These are phyloP conservation scores for Phylloporus sp. DNA, from an alignment of 768 basidiomycete species.

Conservation along the genomic window DNA sequence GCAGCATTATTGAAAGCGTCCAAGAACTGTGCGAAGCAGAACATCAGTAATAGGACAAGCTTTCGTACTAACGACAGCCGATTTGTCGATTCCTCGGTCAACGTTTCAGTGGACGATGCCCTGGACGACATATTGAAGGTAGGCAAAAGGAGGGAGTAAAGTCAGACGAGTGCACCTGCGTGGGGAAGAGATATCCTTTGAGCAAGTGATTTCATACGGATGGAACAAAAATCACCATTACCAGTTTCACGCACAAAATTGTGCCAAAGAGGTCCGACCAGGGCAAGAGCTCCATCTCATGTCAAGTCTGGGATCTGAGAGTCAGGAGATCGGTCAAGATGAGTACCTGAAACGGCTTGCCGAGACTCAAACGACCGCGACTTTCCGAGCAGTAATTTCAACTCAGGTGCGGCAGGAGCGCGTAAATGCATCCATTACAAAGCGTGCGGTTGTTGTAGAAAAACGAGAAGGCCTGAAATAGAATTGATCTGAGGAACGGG, in stretches of 20 bases:
- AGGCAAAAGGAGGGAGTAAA: not conserved
- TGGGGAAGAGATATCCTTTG: no score
- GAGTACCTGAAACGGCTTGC: not conserved
- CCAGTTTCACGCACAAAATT: not conserved
- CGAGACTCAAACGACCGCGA: not conserved
- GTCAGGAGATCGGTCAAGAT: not conserved
- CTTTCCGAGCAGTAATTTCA: not conserved
- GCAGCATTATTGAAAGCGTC: slow-evolving; percentile 43
- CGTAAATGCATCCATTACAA: not conserved
- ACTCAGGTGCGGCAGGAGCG: not conserved
- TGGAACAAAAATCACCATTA: not conserved
- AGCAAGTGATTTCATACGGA: not conserved
- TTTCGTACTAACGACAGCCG: slow-evolving; percentile 25
- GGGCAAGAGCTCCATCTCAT: not conserved
- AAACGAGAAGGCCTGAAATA: not conserved
- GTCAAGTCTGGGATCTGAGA: not conserved
- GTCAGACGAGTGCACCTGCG: not conserved
- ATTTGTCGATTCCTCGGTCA: slow-evolving; percentile 1
- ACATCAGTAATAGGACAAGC: slow-evolving; percentile 30
- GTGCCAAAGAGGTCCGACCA: not conserved
- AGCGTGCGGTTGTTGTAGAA: not conserved
- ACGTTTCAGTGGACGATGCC: slow-evolving; percentile 1
- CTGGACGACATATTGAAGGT: slow-evolving; percentile 6
- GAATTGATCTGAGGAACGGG: not conserved
- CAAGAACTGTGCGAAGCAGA: slow-evolving; percentile 40